Evolutionary conservation across 352 stramenopile species (phyloP).

Genomic region (Phytophthora macrochlamydospora): DNA sequence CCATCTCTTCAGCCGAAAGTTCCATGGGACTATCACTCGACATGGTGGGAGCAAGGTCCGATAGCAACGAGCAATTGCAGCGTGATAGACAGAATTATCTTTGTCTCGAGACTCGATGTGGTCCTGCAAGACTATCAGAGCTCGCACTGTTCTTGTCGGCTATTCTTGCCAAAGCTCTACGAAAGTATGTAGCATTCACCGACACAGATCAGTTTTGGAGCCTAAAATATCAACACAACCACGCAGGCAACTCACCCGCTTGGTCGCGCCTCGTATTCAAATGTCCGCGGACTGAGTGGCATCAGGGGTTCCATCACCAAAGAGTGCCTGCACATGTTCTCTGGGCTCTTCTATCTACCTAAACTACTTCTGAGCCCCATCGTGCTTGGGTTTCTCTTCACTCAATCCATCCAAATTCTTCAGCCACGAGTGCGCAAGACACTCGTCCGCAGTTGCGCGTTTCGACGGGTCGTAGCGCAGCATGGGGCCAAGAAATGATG

Average conservation of each 20-base stretch:
- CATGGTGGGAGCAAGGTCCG: slow-evolving; percentile 26
- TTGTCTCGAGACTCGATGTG: neutral
- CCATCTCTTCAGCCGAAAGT: slow-evolving; percentile 75
- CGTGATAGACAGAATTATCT: slow-evolving; percentile 2
- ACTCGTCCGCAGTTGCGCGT: slow-evolving; percentile 93
- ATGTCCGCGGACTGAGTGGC: slow-evolving; percentile 4
- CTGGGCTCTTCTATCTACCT: slow-evolving; percentile 27
- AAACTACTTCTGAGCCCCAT: slow-evolving; percentile 22
- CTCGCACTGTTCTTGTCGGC: slow-evolving; percentile 17
- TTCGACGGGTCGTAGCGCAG: slow-evolving; percentile 88
- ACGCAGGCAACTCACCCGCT: slow-evolving; percentile 5
- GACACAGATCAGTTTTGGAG: slow-evolving; percentile 16
- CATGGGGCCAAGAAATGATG: slow-evolving; percentile 96
- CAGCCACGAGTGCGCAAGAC: slow-evolving; percentile 96
- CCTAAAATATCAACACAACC: slow-evolving; percentile 25
- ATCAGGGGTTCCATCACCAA: neutral
- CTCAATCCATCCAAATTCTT: slow-evolving; percentile 27
- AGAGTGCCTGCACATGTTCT: neutral
- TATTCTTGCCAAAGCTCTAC: slow-evolving; percentile 24
- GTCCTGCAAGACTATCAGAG: neutral
- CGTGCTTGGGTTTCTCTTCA: slow-evolving; percentile 10
- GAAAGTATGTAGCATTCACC: neutral
- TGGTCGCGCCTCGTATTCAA: slow-evolving; percentile 17
- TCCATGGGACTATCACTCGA: slow-evolving; percentile 35
- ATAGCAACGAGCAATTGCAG: slow-evolving; percentile 3